Percentiles rank a stretch among this genome's conserved stretches.
Conservation (phyloP, 2,329 filamentous ascomycete genomes). For the Botryotinia calthae region DNA sequence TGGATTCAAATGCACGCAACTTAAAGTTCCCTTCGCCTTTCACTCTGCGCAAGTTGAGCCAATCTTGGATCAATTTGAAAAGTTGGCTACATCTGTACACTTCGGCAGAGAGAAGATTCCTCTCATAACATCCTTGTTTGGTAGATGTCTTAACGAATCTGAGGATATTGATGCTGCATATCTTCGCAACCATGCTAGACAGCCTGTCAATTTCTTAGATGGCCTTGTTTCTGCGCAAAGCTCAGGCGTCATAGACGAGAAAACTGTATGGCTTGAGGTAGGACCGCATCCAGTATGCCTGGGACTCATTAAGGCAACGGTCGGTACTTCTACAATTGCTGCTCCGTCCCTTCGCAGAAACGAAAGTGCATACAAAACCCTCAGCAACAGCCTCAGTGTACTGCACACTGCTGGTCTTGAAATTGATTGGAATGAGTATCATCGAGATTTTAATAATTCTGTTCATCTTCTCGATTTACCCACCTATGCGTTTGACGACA, state of each 20-base stretch:
- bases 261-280: slow-evolving; percentile 69
- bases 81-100: slow-evolving; percentile 48
- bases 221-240: slow-evolving; percentile 57
- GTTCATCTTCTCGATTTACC: slow-evolving; percentile 64
- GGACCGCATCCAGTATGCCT: slow-evolving; percentile 71
- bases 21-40: slow-evolving; percentile 64
- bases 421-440: slow-evolving; percentile 70
- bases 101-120: slow-evolving; percentile 56
- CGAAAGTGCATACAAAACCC: slow-evolving; percentile 62
- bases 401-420: slow-evolving; percentile 61
- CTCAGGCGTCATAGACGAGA: slow-evolving; percentile 59
- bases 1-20: slow-evolving; percentile 48
- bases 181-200: slow-evolving; percentile 60
- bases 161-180: slow-evolving; percentile 59
- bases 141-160: slow-evolving; percentile 55
- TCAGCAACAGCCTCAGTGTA: slow-evolving; percentile 55
- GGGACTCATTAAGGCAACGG: slow-evolving; percentile 65
- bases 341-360: slow-evolving; percentile 60
- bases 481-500: slow-evolving; percentile 65
- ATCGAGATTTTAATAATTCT: slow-evolving; percentile 57
- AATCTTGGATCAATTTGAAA: slow-evolving; percentile 58
- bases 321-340: slow-evolving; percentile 48
- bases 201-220: slow-evolving; percentile 63
- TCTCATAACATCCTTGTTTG: slow-evolving; percentile 65
- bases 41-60: slow-evolving; percentile 63